Conservation (phyloP, 2,329 filamentous ascomycete genomes). For the Colletotrichum falcatum region DNA sequence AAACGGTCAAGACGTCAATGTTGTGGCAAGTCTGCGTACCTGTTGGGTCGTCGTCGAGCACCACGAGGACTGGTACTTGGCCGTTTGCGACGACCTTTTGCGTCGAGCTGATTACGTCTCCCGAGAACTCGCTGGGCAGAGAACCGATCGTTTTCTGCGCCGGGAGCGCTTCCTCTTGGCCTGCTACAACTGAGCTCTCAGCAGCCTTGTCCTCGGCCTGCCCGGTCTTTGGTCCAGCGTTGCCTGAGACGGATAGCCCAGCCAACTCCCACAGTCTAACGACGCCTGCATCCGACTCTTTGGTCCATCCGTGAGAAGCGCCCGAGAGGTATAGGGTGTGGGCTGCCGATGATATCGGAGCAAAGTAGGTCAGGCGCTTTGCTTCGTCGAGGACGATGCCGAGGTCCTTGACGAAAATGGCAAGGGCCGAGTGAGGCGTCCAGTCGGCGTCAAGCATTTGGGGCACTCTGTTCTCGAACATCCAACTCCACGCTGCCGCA, state of each 20-base stretch:
- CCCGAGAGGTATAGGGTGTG: conserved; percentile 51
- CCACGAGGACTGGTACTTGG: conserved; percentile 48
- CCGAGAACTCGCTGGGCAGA: conserved; percentile 43
- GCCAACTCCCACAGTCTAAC: conserved; percentile 54
- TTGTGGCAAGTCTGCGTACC: conserved; percentile 73
- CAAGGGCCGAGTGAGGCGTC: conserved; percentile 51
- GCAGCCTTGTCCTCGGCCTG: background rate
- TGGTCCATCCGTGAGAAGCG: conserved; percentile 48
- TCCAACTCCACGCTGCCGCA: conserved; percentile 52
- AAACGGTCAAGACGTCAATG: conserved; percentile 66
- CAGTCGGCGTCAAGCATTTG: conserved; percentile 53
- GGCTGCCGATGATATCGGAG: conserved; percentile 48
- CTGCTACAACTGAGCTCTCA: background rate
- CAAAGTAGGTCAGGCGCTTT: conserved; percentile 46
- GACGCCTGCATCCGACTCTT: conserved; percentile 51
- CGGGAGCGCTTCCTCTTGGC: conserved; percentile 33
- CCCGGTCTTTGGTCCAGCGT: conserved; percentile 22
- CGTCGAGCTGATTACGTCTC: conserved; percentile 43
- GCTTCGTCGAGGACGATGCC: conserved; percentile 50
- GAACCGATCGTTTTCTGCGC: conserved; percentile 43
- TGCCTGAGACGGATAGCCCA: conserved; percentile 43
- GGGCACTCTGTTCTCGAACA: conserved; percentile 52
- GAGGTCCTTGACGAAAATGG: conserved; percentile 52
- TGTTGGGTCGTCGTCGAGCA: conserved; percentile 67
- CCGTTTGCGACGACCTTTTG: conserved; percentile 40